Percentiles rank a stretch among this genome's conserved stretches.
Evolutionary conservation across 768 basidiomycete species (phyloP).

Genomic region (Hemileccinum impolitum): DNA sequence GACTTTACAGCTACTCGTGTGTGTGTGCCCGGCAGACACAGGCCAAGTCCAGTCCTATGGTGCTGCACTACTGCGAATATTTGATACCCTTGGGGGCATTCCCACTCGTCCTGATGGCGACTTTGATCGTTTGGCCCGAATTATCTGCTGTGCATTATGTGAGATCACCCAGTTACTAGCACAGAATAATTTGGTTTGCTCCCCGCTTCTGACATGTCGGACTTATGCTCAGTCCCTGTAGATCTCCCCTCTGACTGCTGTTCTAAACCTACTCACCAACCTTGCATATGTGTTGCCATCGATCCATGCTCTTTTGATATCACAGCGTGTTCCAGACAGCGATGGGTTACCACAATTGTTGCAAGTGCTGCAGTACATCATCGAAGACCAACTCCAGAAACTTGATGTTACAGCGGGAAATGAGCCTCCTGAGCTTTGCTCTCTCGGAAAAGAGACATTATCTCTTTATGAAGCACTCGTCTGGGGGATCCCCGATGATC

Average conservation of each 20-base stretch:
- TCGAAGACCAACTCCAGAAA: conserved; percentile 38
- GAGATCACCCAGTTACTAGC: conserved; percentile 39
- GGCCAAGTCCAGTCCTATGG: conserved; percentile 36
- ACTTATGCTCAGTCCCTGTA: conserved; percentile 24
- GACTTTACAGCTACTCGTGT: conserved; percentile 55
- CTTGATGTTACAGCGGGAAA: conserved; percentile 30
- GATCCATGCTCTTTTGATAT: conserved; percentile 40
- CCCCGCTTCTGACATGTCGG: not conserved
- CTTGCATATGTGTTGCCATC: conserved; percentile 48
- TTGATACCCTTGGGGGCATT: conserved; percentile 28
- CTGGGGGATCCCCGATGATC: conserved; percentile 44
- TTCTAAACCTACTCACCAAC: conserved; percentile 50
- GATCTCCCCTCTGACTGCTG: conserved; percentile 44
- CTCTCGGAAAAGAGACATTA: conserved; percentile 41
- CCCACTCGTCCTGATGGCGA: conserved; percentile 16
- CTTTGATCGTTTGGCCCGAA: conserved; percentile 17
- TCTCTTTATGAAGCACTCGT: conserved; percentile 54
- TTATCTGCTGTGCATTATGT: conserved; percentile 37
- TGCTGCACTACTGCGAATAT: conserved; percentile 37
- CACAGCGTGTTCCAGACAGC: conserved; percentile 22
- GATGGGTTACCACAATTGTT: conserved; percentile 36
- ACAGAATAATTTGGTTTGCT: conserved; percentile 40
- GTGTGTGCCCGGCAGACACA: conserved; percentile 29
- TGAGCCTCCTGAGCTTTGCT: conserved; percentile 20
- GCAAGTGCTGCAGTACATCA: conserved; percentile 37